Evolutionary conservation across 768 basidiomycete species (phyloP), one percentile per base, ranked within the genome.

Genomic region (Rhodosporidiobolus sp.): DNA sequence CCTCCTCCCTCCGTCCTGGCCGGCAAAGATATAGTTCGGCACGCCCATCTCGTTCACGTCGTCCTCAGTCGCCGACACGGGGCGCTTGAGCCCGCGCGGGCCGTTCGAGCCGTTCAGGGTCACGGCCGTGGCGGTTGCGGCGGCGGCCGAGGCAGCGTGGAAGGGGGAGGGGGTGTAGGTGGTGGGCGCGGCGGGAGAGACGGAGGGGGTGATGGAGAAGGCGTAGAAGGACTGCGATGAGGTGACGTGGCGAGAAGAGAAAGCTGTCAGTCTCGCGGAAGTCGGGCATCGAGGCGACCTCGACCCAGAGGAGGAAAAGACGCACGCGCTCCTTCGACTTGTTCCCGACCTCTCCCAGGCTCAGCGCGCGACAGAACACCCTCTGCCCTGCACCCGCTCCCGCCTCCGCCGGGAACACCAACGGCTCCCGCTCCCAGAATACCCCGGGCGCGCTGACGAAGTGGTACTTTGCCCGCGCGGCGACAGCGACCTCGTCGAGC

Each of bases 371-470:
- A 87, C 77, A 78, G 20, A 55, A 72, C 12, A 17, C 48, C 62
- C 54, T 72, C 16, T 45, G 22, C n/a, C 34, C 71, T 4, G 63
- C 67, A 4, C 53, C 77, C 52, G 90, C 82, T 45, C 91, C 86
- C 28, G 84, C n/a, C 64, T 85, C 12, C 78, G 54, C 53, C 0
- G 87, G 86, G 94, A 94, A 97, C 8, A 86, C 80, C 79, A 89
- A 95, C 1, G 96, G 94, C 70, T 97, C 94, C 63, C 94, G 84
- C 80, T 99, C 96, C 94, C 94, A 98, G 80, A 96, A 99, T 64
- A 85, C 85, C n/a, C 84, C 81, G 0, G 88, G 87, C 22, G 86
- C 87, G 16, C 84, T 84, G 60, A 89, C 86, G 79, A 98, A 91
- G 77, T 94, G 88, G 82, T 99, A 99, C 61, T 91, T 86, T 4